phyloP scores from a whole-genome alignment of 345 rosid genomes.

The Corchorus capsularis region DNA sequence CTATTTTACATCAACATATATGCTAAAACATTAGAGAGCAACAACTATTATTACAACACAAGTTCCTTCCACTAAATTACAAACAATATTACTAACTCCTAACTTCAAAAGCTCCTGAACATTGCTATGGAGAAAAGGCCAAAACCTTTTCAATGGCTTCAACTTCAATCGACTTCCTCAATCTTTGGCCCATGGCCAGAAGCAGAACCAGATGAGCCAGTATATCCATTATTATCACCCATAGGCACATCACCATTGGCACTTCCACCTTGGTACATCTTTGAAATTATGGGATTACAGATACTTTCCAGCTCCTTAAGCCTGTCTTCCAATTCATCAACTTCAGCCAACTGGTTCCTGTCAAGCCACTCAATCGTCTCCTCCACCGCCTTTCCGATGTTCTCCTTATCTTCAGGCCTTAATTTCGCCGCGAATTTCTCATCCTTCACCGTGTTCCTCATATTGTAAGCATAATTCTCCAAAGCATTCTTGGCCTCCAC shows the following conservation, averaged over 20 bases:
- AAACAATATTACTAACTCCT: too few species aligned
- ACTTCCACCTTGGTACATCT: constrained; percentile 28
- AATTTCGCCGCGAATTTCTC: constrained; percentile 26
- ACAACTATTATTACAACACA: too few species aligned
- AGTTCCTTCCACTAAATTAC: too few species aligned
- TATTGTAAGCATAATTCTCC: constrained; percentile 30
- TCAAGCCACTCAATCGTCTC: constrained; percentile 29
- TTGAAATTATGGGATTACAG: constrained; percentile 28
- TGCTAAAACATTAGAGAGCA: too few species aligned
- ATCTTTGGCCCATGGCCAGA: constrained; percentile 36
- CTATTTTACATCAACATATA: too few species aligned
- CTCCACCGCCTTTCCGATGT: constrained; percentile 20
- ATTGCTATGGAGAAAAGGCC: too few species aligned
- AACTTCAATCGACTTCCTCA: constrained; percentile 35
- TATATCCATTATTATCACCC: constrained; percentile 14
- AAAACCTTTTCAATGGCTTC: too few species aligned
- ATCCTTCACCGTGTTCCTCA: constrained; percentile 28
- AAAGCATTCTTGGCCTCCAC: constrained; percentile 32
- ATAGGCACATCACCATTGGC: constrained; percentile 10
- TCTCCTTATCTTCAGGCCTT: constrained; percentile 20
- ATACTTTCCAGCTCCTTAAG: constrained; percentile 28
- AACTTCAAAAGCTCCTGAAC: too few species aligned
- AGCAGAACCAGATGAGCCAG: constrained; percentile 19
- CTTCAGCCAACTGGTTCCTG: constrained; percentile 27
- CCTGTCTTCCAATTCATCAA: constrained; percentile 29